Base-by-base conservation (phyloP, 2,329 filamentous ascomycete species). In the Sporothrix pseudoabietina region DNA sequence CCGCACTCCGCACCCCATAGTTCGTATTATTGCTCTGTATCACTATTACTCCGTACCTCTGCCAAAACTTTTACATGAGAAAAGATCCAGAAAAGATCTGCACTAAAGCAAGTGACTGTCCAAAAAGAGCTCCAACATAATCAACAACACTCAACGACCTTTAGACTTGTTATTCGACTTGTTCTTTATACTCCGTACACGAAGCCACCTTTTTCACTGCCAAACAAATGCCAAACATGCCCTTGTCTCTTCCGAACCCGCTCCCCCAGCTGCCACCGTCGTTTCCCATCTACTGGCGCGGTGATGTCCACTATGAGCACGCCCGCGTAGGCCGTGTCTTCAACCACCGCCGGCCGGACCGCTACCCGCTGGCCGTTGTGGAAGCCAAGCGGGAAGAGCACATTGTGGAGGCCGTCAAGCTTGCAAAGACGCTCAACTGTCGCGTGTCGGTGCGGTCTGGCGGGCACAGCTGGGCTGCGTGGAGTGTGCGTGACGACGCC, bases 381-480 rank as follows among this genome's bases (percentile, higher is more conserved):
- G 78, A 82, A 73, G 82, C 83, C 14, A 81, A 78, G 0, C 75
- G 75, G 1, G 77, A 79, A 10, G 71, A 78, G 3, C 81, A 85
- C 71, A 77, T 85, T 1, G 72, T 81, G 0, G 75, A 79, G 52
- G 81, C 82, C 0, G 81, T 85, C 1, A 75, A 78, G 35, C 77
- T 85, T 7, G 84, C 84, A 1, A 78, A 75, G 0, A 69, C 80
- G 39, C 71, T 77, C 8, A 76, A 79, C 7, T 80, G 78, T 72
- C 79, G 82, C 1, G 79, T 86, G 1, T 82, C 82, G 1, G 80
- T 86, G 10, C 81, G 84, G 10, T 84, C 83, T 7, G 84, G 85
- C 1, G 85, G 85, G 0, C 85, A 86, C 75, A 81, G 78, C 65
- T 85, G 83, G 82, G 83, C 84, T 0, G 84, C 80, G 0, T 86